Base-by-base conservation (phyloP, 2,329 filamentous ascomycete genomes). In the Cercospora nicotianae region DNA sequence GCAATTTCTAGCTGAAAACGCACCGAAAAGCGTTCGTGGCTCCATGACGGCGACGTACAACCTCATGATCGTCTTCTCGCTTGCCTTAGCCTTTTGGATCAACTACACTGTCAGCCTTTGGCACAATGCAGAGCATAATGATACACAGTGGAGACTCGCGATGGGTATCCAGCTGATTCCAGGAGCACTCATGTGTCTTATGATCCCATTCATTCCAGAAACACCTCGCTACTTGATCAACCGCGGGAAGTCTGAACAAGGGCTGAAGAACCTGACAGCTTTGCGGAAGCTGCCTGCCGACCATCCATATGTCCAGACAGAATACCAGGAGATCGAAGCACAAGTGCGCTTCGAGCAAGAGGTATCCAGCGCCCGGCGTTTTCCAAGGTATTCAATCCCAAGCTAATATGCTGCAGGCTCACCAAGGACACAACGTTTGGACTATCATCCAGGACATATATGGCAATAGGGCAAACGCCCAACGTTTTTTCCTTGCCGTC, bases 321-420 rank as follows among this genome's bases (percentile, higher is more conserved):
- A 75, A 61, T 70, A 72, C 13, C 67, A 65, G 16, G 73, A 75
- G 48, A 72, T 72, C n/a, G 67, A 69, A 18, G 72, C 72, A n/a
- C 70, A 72, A 36, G 65, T 72, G 60, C 45, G 68, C 2, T 70
- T 69, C 39, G 73, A 75, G 65, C 28, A 71, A 62, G 67, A 65
- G 53, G 65, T 65, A 57, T 51, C 8, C 13, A n/a, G 39, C n/a
- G 3, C 45, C 3, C 23, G 23, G 2, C 48, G 3, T 18, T 48
- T 16, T 13, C 28, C 10, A 13, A n/a, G 5, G 4, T 53, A 8
- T 30, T 58, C 23, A 31, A 2, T 26, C 23, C 23, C 23, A 26
- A 26, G 23, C 23, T 26, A 26, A 26, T 26, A 26, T 26, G 23
- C 23, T 26, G 23, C 23, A 71, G 57, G 66, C 58, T 18, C 70